Conservation (phyloP, 331 rosid species). For the Acacia concinna region DNA sequence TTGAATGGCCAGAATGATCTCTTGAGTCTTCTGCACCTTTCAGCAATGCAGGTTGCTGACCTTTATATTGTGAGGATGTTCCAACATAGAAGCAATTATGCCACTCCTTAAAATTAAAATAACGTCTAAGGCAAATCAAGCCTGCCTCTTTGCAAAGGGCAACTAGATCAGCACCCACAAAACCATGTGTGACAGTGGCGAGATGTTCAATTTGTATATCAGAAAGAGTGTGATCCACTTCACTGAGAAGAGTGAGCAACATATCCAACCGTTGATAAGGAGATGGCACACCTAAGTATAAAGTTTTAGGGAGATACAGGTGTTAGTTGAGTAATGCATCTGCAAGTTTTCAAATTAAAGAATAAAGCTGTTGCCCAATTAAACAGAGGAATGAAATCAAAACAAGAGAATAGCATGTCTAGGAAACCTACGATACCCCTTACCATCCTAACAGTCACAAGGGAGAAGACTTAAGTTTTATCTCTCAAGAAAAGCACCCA, state of each 20-base stretch:
- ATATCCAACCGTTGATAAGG: conserved; percentile 74
- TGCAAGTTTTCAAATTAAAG: conserved; percentile 26
- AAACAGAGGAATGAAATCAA: not conserved
- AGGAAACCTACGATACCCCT: not conserved
- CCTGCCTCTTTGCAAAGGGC: conserved; percentile 85
- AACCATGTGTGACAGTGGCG: conserved; percentile 81
- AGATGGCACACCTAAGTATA: conserved; percentile 84
- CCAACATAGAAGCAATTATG: conserved; percentile 25
- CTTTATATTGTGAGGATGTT: conserved; percentile 23
- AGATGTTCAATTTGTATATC: conserved; percentile 70
- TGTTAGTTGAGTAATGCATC: conserved; percentile 17
- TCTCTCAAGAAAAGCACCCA: not conserved
- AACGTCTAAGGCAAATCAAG: conserved; percentile 60
- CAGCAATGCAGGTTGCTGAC: conserved; percentile 34
- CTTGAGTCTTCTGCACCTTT: conserved; percentile 35
- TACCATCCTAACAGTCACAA: not conserved
- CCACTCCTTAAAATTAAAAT: conserved; percentile 39
- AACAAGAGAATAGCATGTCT: not conserved
- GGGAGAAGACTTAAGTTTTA: not conserved
- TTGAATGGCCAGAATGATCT: conserved; percentile 36
- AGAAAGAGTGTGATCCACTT: conserved; percentile 68
- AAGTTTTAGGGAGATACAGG: conserved; percentile 16
- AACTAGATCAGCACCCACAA: conserved; percentile 92
- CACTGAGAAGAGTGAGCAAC: conserved; percentile 65
- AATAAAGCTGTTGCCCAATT: not conserved